phyloP scores from a whole-genome alignment of 345 rosid genomes.

The Adansonia digitata region DNA sequence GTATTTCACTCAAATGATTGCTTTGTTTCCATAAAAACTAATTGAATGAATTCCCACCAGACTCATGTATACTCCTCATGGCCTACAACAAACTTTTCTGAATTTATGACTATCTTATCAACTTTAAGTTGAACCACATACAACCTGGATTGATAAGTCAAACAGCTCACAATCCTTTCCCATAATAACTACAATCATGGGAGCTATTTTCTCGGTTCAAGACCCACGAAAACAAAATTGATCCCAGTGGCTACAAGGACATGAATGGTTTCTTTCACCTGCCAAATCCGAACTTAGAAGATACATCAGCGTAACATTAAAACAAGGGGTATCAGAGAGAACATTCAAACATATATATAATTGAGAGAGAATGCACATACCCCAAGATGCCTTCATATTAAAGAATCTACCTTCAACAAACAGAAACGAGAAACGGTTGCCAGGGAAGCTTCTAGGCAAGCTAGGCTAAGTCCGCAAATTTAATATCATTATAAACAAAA shows the following conservation, averaged over 20 bases:
- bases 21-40: not conserved
- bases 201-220: not conserved
- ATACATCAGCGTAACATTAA: not conserved
- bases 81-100: not conserved
- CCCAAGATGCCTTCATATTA: not conserved
- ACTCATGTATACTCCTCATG: not conserved
- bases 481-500: not conserved
- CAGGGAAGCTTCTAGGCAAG: not conserved
- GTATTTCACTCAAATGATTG: not conserved
- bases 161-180: too few species aligned
- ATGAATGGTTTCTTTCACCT: conserved; percentile 4
- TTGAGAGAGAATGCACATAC: not conserved
- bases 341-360: not conserved
- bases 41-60: not conserved
- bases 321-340: not conserved
- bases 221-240: not conserved
- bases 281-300: conserved; percentile 6
- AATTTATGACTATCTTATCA: not conserved
- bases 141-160: too few species aligned
- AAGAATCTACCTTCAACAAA: conserved; percentile 1
- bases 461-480: not conserved
- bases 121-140: too few species aligned
- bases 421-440: not conserved
- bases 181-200: not conserved
- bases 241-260: not conserved